Conservation (phyloP, 164 flowering plant genomes). For the Berberis thunbergii region DNA sequence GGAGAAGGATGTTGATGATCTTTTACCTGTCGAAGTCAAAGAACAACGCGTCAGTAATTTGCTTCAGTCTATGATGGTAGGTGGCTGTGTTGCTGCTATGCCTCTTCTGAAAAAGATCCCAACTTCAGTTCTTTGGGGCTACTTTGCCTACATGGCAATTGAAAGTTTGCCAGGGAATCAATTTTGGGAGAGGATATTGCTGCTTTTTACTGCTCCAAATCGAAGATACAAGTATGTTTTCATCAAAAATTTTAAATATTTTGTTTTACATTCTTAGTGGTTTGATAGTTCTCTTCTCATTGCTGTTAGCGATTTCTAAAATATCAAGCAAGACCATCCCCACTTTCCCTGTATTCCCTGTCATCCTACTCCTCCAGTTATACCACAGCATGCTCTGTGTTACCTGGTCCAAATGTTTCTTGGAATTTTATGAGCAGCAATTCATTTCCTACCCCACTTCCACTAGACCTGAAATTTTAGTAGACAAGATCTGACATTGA, state of each 20-base stretch:
- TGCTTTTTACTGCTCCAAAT: slow-evolving; percentile 92
- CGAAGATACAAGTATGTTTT: slow-evolving; percentile 77
- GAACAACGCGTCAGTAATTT: slow-evolving; percentile 92
- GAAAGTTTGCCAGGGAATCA: slow-evolving; percentile 98
- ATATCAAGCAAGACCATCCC: too few relatives aligned
- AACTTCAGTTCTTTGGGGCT: slow-evolving; percentile 96
- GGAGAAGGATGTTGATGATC: slow-evolving; percentile 85
- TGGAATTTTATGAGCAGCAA: too few relatives aligned
- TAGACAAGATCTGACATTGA: too few relatives aligned
- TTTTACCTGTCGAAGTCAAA: slow-evolving; percentile 85
- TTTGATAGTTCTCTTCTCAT: too few relatives aligned
- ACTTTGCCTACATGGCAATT: slow-evolving; percentile 98
- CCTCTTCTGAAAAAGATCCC: slow-evolving; percentile 86
- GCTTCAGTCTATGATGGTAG: slow-evolving; percentile 88
- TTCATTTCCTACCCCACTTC: too few relatives aligned
- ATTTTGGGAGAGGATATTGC: slow-evolving; percentile 87
- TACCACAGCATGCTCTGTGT: too few relatives aligned
- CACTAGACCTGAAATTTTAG: too few relatives aligned
- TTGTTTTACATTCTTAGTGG: too few relatives aligned
- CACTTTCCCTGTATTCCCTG: too few relatives aligned
- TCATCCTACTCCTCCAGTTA: too few relatives aligned
- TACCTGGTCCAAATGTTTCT: too few relatives aligned
- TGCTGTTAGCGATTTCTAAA: too few relatives aligned
- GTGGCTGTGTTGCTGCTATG: slow-evolving; percentile 91
- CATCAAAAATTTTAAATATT: not conserved